These are phyloP conservation scores for Verbascum thapsus DNA, from an alignment of 257 asterid species.

Conservation along the genomic window DNA sequence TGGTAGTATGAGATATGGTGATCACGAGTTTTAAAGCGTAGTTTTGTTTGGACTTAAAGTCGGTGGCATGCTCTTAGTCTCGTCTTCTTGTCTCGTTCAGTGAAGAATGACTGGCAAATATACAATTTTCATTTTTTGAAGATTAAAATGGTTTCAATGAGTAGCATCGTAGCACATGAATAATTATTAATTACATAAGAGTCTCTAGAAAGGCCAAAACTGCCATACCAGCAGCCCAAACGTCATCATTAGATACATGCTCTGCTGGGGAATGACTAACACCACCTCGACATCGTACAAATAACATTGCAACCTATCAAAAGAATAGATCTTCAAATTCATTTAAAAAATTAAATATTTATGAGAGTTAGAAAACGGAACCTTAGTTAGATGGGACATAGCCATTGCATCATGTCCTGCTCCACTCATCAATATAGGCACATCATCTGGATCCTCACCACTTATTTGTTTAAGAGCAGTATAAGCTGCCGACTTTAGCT, in stretches of 20 bases:
- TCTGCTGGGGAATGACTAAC: conserved; percentile 96
- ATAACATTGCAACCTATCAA: conserved; percentile 80
- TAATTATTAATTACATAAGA: conserved; percentile 48
- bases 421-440: conserved; percentile 91
- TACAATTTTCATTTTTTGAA: conserved; percentile 30
- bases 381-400: conserved; percentile 91
- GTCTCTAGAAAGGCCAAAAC: conserved; percentile 73
- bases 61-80: no score
- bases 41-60: no score
- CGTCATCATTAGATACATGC: conserved; percentile 77
- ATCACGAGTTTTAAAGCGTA: no score
- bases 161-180: conserved; percentile 13
- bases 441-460: conserved; percentile 53
- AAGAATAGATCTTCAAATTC: conserved; percentile 4
- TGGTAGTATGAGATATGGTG: no score
- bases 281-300: conserved; percentile 97
- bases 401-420: conserved; percentile 99
- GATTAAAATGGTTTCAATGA: conserved; percentile 2
- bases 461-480: conserved; percentile 56
- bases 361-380: conserved; percentile 30
- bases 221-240: conserved; percentile 90
- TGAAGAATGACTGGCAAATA: conserved; percentile 9
- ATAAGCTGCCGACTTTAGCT: conserved; percentile 70
- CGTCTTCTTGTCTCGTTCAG: no score
- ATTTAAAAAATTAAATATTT: no score